These are phyloP conservation scores for Viridothelium virens DNA, from an alignment of 495 filamentous ascomycete genomes.

Conservation along the genomic window DNA sequence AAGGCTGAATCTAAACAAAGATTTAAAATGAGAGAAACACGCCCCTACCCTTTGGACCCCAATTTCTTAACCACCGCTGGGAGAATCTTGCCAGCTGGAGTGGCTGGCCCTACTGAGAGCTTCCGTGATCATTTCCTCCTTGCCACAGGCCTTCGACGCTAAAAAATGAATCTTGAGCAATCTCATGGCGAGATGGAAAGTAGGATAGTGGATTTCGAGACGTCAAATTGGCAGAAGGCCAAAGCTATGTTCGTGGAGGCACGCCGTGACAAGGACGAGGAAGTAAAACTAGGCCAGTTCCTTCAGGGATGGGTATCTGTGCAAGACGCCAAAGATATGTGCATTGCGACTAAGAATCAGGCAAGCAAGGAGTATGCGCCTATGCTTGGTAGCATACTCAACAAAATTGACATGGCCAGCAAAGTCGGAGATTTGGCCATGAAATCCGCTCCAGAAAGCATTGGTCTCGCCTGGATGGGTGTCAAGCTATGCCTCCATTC, in stretches of 20 bases:
- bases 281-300: background rate
- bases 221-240: background rate
- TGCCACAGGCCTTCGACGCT: no score
- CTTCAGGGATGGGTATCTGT: background rate
- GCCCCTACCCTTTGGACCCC: no score
- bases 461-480: conserved; percentile 12
- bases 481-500: conserved; percentile 12
- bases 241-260: background rate
- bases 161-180: background rate
- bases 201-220: background rate
- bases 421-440: background rate
- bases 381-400: background rate
- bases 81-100: no score
- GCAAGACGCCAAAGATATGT: background rate
- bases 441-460: conserved; percentile 1
- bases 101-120: no score
- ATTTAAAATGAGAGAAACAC: no score
- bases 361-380: background rate
- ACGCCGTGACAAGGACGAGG: background rate
- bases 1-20: no score
- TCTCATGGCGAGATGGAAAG: background rate
- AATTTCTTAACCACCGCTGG: no score
- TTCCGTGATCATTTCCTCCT: no score
- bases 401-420: background rate
- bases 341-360: background rate